Base-by-base conservation (phyloP, 2,329 filamentous ascomycete genomes). In the Fusarium annulatum region DNA sequence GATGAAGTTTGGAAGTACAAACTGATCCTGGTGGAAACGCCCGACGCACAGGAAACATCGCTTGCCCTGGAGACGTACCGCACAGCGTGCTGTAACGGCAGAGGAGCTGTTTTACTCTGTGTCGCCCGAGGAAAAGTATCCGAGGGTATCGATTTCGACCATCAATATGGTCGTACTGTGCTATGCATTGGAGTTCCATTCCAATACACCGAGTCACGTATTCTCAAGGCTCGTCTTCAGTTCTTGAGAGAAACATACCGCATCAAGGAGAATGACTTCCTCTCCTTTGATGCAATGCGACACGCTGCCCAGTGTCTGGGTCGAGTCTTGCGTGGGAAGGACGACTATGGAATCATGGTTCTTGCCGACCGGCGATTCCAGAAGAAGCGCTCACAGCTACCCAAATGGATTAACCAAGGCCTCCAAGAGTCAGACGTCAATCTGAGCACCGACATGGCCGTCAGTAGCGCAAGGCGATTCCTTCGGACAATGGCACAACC, bases 321-420 rank as follows among this genome's bases (percentile, higher is more conserved):
- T 19, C 95, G 96, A 80, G 96, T 99, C 48, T 86, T 99, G 71
- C 89, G 96, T 77, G 96, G 96, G 30, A 99, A 99, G 82, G 97
- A 99, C 80, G 96, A 99, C 82, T 99, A 99, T 82, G 96, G 96
- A n/a, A 94, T 99, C 86, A 99, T 99, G 96, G 96, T 99, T 9
- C 87, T 99, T 34, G 96, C 97, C 5, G 96, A 99, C 81, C 92
- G 94, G 46, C 91, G 96, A 23, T 99, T 98, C 82, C 92, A 94
- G 80, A 97, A 96, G 85, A 98, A 98, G 84, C 88, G 95, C 42
- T 87, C 83, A 7, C 97, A 99, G 83, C 86, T 99, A 34, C 96
- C 96, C 16, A 97, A 97, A 81, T 99, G 96, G 96, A 99, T 99
- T 79, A 93, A 92, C 72, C 93, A 97, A 80, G 95, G 93, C 7